These are phyloP conservation scores for Candida verbasci DNA, from an alignment of 805 yeast genomes.

Conservation along the genomic window DNA sequence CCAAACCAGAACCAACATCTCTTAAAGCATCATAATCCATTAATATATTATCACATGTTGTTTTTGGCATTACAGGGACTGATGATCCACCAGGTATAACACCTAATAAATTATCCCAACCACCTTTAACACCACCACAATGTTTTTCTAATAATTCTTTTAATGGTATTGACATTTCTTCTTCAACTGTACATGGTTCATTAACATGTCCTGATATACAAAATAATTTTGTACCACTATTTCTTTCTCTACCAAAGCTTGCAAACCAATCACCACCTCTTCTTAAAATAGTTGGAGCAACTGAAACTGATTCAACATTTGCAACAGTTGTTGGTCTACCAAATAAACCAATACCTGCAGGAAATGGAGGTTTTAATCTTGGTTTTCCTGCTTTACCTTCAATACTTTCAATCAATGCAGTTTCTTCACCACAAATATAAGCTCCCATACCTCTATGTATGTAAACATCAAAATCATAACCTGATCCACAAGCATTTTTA, in stretches of 20 bases:
- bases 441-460: constrained; percentile 95
- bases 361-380: constrained; percentile 91
- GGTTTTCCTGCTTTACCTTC: constrained; percentile 96
- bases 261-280: constrained; percentile 89
- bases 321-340: constrained; percentile 92
- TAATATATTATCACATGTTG: constrained; percentile 59
- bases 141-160: constrained; percentile 79
- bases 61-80: constrained; percentile 74
- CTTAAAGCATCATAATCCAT: constrained; percentile 88
- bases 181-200: constrained; percentile 90
- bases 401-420: constrained; percentile 80
- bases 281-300: constrained; percentile 84
- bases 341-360: constrained; percentile 88
- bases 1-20: constrained; percentile 83
- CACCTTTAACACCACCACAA: constrained; percentile 88
- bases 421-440: constrained; percentile 89
- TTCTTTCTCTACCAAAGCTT: constrained; percentile 79
- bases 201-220: constrained; percentile 90
- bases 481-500: constrained; percentile 82
- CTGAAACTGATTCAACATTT: constrained; percentile 88
- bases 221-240: constrained; percentile 76
- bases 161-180: constrained; percentile 88
- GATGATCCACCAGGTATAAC: constrained; percentile 91
- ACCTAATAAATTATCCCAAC: constrained; percentile 87
- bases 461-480: constrained; percentile 77